Evolutionary conservation across 345 rosid genomes (phyloP).

Genomic region (Boechera retrofracta): DNA sequence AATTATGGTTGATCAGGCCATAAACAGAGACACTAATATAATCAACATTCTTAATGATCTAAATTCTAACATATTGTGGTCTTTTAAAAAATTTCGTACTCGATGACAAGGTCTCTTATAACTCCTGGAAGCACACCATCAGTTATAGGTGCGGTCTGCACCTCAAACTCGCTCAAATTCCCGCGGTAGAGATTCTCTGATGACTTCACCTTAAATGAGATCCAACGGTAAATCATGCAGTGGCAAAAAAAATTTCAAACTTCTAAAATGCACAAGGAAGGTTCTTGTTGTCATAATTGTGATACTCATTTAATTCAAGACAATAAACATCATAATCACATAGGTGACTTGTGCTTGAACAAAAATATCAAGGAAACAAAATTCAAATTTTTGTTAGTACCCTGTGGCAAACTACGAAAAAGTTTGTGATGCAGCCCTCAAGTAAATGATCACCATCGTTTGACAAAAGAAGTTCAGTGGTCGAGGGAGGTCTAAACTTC

Average conservation of each 20-base stretch:
- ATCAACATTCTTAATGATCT: background rate
- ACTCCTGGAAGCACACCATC: conserved; percentile 91
- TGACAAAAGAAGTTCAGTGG: conserved; percentile 78
- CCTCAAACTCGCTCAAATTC: conserved; percentile 55
- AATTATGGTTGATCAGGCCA: conserved; percentile 10
- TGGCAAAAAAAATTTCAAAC: background rate
- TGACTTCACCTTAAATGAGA: conserved; percentile 29
- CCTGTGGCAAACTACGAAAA: conserved; percentile 69
- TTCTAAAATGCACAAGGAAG: background rate
- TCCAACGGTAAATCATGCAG: conserved; percentile 20
- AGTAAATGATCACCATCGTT: conserved; percentile 85
- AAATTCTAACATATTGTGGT: conserved; percentile 11
- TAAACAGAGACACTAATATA: conserved; percentile 13
- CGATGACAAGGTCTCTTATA: conserved; percentile 79
- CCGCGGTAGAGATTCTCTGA: conserved; percentile 28
- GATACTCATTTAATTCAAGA: background rate
- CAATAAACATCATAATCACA: conserved; percentile 16
- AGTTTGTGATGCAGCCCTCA: conserved; percentile 77
- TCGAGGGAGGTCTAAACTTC: conserved; percentile 72
- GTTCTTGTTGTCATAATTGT: background rate
- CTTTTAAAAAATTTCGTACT: conserved; percentile 50
- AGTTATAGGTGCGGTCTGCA: conserved; percentile 77
- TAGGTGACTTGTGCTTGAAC: background rate
- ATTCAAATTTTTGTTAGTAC: conserved; percentile 45
- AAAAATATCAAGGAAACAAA: background rate